Evolutionary conservation across 108 stramenopile species (phyloP), one percentile per base, ranked within the genome.

Genomic region (Skeletonema costatum): DNA sequence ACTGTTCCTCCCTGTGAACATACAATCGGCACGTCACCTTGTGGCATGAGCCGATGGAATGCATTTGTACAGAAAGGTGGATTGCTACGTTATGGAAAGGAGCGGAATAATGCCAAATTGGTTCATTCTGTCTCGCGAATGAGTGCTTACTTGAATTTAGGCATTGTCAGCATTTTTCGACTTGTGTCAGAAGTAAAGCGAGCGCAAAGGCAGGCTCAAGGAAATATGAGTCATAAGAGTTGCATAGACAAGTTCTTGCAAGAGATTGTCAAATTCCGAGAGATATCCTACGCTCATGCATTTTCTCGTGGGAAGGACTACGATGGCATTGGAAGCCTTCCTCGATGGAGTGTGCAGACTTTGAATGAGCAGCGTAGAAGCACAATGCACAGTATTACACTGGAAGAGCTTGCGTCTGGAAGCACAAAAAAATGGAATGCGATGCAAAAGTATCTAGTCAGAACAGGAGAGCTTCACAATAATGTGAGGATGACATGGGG

Each of bases 401-500:
- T 66, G 17, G 16, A 67, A 13, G 65, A 79, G 35, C 58, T 70
- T 46, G 51, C 35, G 12, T 66, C 25, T 31, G 83, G 74, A 29
- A 12, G n/a, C 14, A 85, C 90, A 9, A 53, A 53, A 48, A 80
- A 65, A 21, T 93, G 92, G 92, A 81, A 90, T 78, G 89, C 84
- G 12, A 90, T 90, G 89, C 93, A 93, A 68, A 16, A 39, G 1
- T 91, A 90, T 71, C 74, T 93, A 25, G 80, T 87, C 3, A 53
- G 62, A 5, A 88, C 89, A 2, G 93, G 93, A 12, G 90, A 93
- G 73, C 64, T 93, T 13, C 93, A 93, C 70, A 93, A 93, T 75
- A 91, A 93, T 82, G 88, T 88, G 5, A 75, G 93, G 14, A 93
- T 93, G 93, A 90, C 88, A 4, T 93, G 93, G 92, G 93, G 93